Percentiles rank a stretch among this genome's conserved stretches.
Evolutionary conservation across 352 stramenopile genomes (phyloP).

Genomic region (Pythium guiyangense): DNA sequence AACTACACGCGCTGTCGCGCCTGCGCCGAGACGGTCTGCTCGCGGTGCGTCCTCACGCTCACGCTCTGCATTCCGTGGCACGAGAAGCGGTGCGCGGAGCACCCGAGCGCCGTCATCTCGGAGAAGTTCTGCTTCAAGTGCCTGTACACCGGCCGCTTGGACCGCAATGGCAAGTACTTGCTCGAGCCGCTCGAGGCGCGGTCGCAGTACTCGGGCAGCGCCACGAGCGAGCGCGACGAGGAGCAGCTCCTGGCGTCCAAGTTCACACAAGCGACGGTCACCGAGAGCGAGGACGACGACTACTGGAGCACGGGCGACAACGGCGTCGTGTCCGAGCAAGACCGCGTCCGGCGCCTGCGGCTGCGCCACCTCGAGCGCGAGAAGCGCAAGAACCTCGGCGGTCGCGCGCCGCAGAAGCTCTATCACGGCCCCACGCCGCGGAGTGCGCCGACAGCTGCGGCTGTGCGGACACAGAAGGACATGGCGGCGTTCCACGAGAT

Average conservation of each 20-base stretch:
- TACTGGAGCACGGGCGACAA: slow-evolving; percentile 9
- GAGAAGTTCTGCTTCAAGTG: slow-evolving; percentile 65
- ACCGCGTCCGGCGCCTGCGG: slow-evolving; percentile 27
- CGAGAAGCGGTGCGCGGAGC: slow-evolving; percentile 47
- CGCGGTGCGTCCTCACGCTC: slow-evolving; percentile 48
- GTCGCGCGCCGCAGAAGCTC: slow-evolving; percentile 7
- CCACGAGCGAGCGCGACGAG: slow-evolving; percentile 15
- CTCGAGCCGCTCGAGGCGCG: slow-evolving; percentile 26
- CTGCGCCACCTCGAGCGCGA: slow-evolving; percentile 34
- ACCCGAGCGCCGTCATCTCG: slow-evolving; percentile 54
- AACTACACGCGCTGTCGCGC: slow-evolving; percentile 42
- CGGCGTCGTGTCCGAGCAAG: slow-evolving; percentile 9
- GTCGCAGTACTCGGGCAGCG: slow-evolving; percentile 20
- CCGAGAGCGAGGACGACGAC: slow-evolving; percentile 15
- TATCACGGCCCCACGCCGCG: slow-evolving; percentile 11
- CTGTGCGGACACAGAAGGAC: slow-evolving; percentile 16
- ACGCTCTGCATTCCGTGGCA: slow-evolving; percentile 51
- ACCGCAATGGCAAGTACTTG: slow-evolving; percentile 38
- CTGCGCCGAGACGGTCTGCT: slow-evolving; percentile 48
- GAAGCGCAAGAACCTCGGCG: slow-evolving; percentile 24
- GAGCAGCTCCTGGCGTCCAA: slow-evolving; percentile 14
- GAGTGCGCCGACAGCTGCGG: slow-evolving; percentile 15
- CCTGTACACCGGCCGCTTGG: slow-evolving; percentile 43
- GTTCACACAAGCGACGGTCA: slow-evolving; percentile 11
- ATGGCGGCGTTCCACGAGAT: slow-evolving; percentile 33